Conservation (phyloP, 1,284 basidiomycete genomes). For the Cryptococcus deneoformans region DNA sequence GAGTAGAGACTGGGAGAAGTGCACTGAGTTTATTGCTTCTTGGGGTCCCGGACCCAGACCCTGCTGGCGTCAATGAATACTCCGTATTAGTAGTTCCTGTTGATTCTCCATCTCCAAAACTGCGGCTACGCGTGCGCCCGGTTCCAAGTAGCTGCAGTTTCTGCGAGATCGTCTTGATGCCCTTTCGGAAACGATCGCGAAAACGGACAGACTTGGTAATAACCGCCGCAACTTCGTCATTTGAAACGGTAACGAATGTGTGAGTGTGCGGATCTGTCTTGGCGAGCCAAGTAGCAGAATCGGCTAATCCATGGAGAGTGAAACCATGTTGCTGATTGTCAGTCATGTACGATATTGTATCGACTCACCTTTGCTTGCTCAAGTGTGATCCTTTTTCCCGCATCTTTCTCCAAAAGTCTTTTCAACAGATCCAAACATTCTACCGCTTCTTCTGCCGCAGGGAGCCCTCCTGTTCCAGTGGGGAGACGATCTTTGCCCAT, state of each 20-base stretch:
- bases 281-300: slow-evolving; percentile 72
- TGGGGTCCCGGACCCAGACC: too few relatives aligned
- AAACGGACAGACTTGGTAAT: slow-evolving; percentile 51
- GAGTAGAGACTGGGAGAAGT: neutral
- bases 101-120: slow-evolving; percentile 22
- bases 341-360: neutral
- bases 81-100: too few relatives aligned
- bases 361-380: slow-evolving; percentile 75
- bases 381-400: slow-evolving; percentile 71
- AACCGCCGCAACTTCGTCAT: slow-evolving; percentile 76
- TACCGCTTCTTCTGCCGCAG: slow-evolving; percentile 48
- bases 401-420: slow-evolving; percentile 79
- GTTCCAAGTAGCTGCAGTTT: slow-evolving; percentile 17
- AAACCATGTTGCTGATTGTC: slow-evolving; percentile 56
- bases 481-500: slow-evolving; percentile 73
- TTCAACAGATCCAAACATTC: slow-evolving; percentile 71
- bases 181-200: slow-evolving; percentile 37
- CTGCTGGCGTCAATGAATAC: too few relatives aligned
- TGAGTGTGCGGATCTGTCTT: slow-evolving; percentile 65
- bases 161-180: slow-evolving; percentile 36
- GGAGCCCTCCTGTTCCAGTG: slow-evolving; percentile 57
- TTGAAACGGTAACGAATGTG: slow-evolving; percentile 65
- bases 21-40: too few relatives aligned
- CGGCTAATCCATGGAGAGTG: slow-evolving; percentile 70
- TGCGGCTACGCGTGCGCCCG: slow-evolving; percentile 32